Base-by-base conservation (phyloP, 2,329 filamentous ascomycete genomes). In the Trichoderma gracile region DNA sequence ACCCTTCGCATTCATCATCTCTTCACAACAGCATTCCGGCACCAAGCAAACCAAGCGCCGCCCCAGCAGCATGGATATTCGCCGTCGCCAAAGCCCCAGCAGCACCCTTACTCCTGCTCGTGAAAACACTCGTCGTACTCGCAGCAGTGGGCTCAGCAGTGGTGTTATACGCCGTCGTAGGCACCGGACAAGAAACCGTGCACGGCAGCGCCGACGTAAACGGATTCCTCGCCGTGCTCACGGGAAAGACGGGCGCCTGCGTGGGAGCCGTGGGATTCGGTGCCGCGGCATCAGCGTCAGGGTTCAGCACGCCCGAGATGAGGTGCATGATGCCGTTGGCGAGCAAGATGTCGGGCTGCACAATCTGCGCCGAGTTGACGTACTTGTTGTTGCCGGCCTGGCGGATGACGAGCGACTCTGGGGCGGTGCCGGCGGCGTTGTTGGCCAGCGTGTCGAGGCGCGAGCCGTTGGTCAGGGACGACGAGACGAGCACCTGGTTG, bases 281-380 rank as follows among this genome's bases (percentile, higher is more conserved):
- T 19, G 68, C 66, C 3, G 71, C 74, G 3, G 68, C 68, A 15
- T 74, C 65, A 4, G 71, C 75, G 43, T 79, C 71, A 1, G 80
- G 81, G 70, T 80, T 83, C 33, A 84, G 74, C 8, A 83, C 80
- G 64, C 77, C 79, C 71, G 88, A 84, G 63, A 87, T 78, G 50
- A 87, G 76, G 71, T 87, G 85, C 21, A 86, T 73, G 55, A 87
- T 82, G 45, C 85, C 85, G 69, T 86, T 86, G 63, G 82, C 80
- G 52, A 85, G 73, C 17, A 87, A 75, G 38, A 85, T 78, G 68
- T 87, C 82, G 1, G 80, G 76, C 66, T 79, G 75, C n/a, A 82
- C 73, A 25, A 87, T 76, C 69, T 81, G 78, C 3, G 84, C 83
- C n/a, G 79, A 77, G 76, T 86, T 84, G 69, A 84, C 73, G 67